Percentiles rank a stretch among this genome's conserved stretches.
phyloP scores from a whole-genome alignment of 108 stramenopile genomes.

The Nannochloropsis oceanica region DNA sequence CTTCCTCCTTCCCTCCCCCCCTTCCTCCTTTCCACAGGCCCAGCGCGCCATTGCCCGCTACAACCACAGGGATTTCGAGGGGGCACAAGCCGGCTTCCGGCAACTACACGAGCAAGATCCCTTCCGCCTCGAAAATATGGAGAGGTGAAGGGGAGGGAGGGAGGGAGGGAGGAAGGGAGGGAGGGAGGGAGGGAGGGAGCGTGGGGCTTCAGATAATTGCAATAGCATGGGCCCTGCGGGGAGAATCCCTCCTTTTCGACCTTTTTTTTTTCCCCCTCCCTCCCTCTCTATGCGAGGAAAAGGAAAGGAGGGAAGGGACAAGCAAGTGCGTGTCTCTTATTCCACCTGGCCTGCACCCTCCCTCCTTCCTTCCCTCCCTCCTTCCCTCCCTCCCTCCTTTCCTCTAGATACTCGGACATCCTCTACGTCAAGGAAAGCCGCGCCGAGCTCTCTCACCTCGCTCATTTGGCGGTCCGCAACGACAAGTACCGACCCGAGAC shows the following conservation, averaged over 20 bases:
- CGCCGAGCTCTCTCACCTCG: slow-evolving; percentile 55
- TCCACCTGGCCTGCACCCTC: not conserved
- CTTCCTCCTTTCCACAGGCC: slow-evolving; percentile 46
- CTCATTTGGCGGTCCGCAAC: slow-evolving; percentile 61
- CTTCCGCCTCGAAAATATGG: slow-evolving; percentile 72
- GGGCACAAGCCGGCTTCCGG: slow-evolving; percentile 62
- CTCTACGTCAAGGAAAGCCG: slow-evolving; percentile 86
- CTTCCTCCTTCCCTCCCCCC: slow-evolving; percentile 42
- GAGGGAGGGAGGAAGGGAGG: slow-evolving; percentile 63
- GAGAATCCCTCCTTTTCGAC: no score
- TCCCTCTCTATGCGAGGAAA: no score
- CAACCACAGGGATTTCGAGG: slow-evolving; percentile 71
- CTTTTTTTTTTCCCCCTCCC: no score
- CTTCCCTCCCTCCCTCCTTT: not conserved
- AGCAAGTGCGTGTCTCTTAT: not conserved
- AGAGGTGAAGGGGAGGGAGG: slow-evolving; percentile 51
- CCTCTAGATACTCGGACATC: slow-evolving; percentile 11
- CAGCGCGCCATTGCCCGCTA: slow-evolving; percentile 51
- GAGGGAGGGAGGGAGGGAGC: not conserved
- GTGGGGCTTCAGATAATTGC: no score
- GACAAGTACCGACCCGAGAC: slow-evolving; percentile 90
- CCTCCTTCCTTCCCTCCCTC: not conserved
- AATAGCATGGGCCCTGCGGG: no score
- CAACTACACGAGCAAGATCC: slow-evolving; percentile 55
- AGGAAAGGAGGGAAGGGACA: no score